phyloP scores from a whole-genome alignment of 768 basidiomycete species.

The Tephrocybe sp. region DNA sequence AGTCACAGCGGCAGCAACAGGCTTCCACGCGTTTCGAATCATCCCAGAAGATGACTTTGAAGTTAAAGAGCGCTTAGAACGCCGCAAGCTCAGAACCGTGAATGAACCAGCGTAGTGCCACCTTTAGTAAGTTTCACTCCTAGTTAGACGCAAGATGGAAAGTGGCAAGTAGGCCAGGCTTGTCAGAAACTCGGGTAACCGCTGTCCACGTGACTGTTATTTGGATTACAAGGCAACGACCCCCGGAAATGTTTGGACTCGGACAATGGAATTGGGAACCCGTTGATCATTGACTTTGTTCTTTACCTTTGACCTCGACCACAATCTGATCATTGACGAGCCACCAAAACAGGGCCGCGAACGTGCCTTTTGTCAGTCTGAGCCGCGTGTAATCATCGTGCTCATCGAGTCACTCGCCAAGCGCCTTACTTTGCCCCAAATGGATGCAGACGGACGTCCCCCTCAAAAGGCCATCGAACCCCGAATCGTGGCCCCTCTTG shows the following conservation, averaged over 20 bases:
- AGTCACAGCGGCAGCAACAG: conserved; percentile 54
- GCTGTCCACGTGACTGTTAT: neutral
- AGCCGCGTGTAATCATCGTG: conserved; percentile 10
- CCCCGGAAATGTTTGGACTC: neutral
- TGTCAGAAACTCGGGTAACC: no score
- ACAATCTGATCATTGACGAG: neutral
- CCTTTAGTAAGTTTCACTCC: neutral
- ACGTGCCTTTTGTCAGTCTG: neutral
- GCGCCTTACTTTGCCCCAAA: conserved; percentile 17
- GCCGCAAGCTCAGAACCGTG: neutral
- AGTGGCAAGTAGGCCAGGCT: no score
- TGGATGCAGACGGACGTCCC: conserved; percentile 9
- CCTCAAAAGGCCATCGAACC: conserved; percentile 19
- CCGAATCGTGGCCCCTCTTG: conserved; percentile 16
- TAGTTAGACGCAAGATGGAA: no score
- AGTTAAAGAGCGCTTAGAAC: neutral
- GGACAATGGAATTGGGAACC: neutral
- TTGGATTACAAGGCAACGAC: neutral
- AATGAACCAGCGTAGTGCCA: neutral
- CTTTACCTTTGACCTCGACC: neutral
- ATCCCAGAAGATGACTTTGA: conserved; percentile 34
- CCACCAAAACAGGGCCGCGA: neutral
- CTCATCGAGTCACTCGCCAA: conserved; percentile 12
- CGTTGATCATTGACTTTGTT: neutral
- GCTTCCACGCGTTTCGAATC: conserved; percentile 70